phyloP scores from a whole-genome alignment of 805 yeast species.

The Candida taoyuanica region DNA sequence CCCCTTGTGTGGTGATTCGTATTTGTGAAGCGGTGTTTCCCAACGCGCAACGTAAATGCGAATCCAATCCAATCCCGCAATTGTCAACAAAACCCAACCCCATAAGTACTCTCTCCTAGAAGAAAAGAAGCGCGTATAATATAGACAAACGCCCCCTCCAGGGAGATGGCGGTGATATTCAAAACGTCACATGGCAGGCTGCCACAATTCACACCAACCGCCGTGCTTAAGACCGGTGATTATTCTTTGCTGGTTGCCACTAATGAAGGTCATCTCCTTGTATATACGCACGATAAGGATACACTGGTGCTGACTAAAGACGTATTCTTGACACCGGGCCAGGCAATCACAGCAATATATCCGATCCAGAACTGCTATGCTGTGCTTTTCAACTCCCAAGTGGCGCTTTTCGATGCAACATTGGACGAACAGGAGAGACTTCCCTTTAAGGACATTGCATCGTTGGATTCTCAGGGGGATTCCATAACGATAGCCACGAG shows the following conservation, averaged over 20 bases:
- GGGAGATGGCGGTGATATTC: no score
- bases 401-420: constrained; percentile 10
- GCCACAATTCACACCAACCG: constrained; percentile 9
- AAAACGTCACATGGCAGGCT: not conserved
- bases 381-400: constrained; percentile 5
- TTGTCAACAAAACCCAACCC: no score
- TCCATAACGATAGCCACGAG: constrained; percentile 17
- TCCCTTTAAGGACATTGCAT: constrained; percentile 18
- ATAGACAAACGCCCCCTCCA: no score
- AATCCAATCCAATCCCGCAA: no score
- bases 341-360: constrained; percentile 4
- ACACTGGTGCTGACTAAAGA: not conserved
- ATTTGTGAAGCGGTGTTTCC: not conserved
- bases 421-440: constrained; percentile 16
- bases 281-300: constrained; percentile 1
- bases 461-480: constrained; percentile 4
- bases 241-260: constrained; percentile 10
- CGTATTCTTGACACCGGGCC: constrained; percentile 7
- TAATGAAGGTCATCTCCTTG: constrained; percentile 7
- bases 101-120: not conserved
- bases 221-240: constrained; percentile 3
- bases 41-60: no score
- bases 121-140: no score
- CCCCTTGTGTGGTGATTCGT: no score
- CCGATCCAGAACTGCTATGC: constrained; percentile 1